Evolutionary conservation across 495 filamentous ascomycete species (phyloP), one percentile per base, ranked within the genome.

Genomic region (Aspergillus cavernicola): DNA sequence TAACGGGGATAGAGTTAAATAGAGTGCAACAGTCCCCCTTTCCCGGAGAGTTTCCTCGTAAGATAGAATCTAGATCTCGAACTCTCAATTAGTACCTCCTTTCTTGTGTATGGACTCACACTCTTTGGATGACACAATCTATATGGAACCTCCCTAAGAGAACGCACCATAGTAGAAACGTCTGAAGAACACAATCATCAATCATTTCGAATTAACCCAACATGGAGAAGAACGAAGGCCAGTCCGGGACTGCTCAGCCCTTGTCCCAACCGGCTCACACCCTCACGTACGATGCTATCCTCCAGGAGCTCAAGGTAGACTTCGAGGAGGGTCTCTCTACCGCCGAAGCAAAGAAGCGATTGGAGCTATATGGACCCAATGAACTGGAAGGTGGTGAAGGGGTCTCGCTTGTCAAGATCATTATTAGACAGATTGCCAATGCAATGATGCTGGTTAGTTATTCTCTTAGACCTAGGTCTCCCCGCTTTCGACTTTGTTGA

Each of bases 221-320:
- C 48, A 67, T 65, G 47, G 53, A 49, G 6, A 48, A 67, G 44
- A 49, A 60, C 22, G 49, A 22, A 3, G 37, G 19, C 41, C 16
- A 41, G 0, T 3, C 15, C 10, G 47, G 10, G 18, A 23, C 37
- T 70, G 63, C 24, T 7, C 58, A 59, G 28, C 56, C 53, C 2
- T 65, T 90, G 16, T 80, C 79, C 8, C 67, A 71, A 38, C 85
- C 85, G 7, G 83, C 88, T 13, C 88, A 92, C 60, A 72, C 81
- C 33, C 74, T 92, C 22, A 56, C 79, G 15, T 68, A 61, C 57
- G 67, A 76, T 28, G 66, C 80, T 53, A 70, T 85, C 47, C 72
- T 83, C 49, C 56, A 67, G 9, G 80, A 90, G 62, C 73, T 89
- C 15, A 64, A 66, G 3, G 79, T 81, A 55, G 74, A 89, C 63